Evolutionary conservation across 2,329 filamentous ascomycete genomes (phyloP).

Genomic region (Fusarium compactum): DNA sequence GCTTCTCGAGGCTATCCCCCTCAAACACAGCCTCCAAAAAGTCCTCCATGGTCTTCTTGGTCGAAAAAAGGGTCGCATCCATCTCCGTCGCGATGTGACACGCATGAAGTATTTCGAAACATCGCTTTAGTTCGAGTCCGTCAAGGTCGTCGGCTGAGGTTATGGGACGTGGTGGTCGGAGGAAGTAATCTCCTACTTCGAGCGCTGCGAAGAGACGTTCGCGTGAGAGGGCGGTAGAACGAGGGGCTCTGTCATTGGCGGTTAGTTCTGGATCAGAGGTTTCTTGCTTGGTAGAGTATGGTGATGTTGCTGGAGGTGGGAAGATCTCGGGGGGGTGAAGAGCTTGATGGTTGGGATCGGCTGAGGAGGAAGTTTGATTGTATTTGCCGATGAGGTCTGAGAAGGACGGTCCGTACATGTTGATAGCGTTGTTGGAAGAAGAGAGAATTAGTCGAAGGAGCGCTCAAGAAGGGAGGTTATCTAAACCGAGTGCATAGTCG

Average conservation of each 20-base stretch:
- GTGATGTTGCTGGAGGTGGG: neutral
- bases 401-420: neutral
- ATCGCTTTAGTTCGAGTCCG: constrained; percentile 46
- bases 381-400: no score
- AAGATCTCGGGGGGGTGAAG: constrained; percentile 9
- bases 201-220: constrained; percentile 46
- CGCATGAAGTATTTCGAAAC: constrained; percentile 52
- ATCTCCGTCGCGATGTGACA: constrained; percentile 48
- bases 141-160: constrained; percentile 45
- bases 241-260: constrained; percentile 1
- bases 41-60: constrained; percentile 49
- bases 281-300: constrained; percentile 7
- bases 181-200: constrained; percentile 34
- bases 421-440: neutral
- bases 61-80: constrained; percentile 39
- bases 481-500: no score
- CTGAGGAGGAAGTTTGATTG: neutral
- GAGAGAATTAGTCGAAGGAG: fast-evolving
- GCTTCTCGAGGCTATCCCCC: constrained; percentile 28
- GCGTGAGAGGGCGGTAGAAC: constrained; percentile 33
- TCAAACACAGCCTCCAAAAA: constrained; percentile 50
- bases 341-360: neutral
- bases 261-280: constrained; percentile 18
- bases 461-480: no score
- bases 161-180: constrained; percentile 40